phyloP scores from a whole-genome alignment of 306 rosid genomes.

The Fragaria iinumae region DNA sequence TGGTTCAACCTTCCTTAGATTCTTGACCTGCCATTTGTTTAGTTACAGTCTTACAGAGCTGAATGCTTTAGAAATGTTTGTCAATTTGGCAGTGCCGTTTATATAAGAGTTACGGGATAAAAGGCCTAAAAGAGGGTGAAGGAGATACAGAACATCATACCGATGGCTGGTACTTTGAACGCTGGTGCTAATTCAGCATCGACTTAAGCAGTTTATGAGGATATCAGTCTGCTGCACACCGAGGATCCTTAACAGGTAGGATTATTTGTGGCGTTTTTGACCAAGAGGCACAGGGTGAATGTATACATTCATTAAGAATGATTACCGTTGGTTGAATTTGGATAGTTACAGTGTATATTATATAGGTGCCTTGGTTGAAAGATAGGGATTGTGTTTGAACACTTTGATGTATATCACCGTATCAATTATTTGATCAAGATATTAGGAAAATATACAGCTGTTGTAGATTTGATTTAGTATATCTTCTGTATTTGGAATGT shows the following conservation, averaged over 20 bases:
- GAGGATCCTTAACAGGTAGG: conserved; percentile 33
- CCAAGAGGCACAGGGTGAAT: background rate
- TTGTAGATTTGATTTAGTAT: no score
- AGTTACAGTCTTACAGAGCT: conserved; percentile 26
- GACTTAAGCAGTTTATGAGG: conserved; percentile 37
- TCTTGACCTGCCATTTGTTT: conserved; percentile 41
- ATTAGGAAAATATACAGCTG: no score
- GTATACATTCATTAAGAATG: background rate
- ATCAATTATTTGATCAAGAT: background rate
- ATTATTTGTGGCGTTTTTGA: conserved; percentile 34
- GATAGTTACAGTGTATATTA: background rate
- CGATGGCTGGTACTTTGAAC: conserved; percentile 38
- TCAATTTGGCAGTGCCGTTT: conserved; percentile 56
- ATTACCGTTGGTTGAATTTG: background rate
- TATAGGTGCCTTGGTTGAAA: no score
- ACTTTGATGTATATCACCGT: background rate
- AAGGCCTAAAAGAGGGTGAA: conserved; percentile 44
- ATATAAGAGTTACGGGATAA: conserved; percentile 48
- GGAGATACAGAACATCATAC: conserved; percentile 38
- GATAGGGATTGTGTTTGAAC: background rate
- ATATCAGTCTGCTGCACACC: background rate
- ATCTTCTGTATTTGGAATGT: no score
- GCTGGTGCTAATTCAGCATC: conserved; percentile 46
- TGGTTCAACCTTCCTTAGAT: conserved; percentile 33
- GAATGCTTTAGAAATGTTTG: conserved; percentile 47